phyloP scores from a whole-genome alignment of 345 rosid genomes.

The Salix exigua region DNA sequence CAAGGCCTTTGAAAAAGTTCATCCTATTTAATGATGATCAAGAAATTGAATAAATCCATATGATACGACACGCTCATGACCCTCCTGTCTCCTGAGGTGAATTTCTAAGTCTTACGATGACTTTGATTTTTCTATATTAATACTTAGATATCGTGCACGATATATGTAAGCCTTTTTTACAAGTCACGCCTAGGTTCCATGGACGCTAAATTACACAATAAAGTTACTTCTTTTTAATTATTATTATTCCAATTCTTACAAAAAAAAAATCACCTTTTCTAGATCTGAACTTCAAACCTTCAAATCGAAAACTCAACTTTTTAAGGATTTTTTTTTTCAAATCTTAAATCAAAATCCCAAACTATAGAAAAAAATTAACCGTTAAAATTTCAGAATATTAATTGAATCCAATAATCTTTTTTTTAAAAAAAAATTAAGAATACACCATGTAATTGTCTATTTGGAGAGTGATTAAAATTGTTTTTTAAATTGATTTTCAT shows the following conservation, averaged over 20 bases:
- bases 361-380: too few relatives aligned
- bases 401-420: too few relatives aligned
- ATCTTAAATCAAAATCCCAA: too few relatives aligned
- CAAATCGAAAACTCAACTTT: not conserved
- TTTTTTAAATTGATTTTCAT: accelerated
- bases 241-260: too few relatives aligned
- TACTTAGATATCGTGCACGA: not conserved
- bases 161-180: not conserved
- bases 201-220: not conserved
- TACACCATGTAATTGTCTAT: too few relatives aligned
- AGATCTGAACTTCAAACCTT: not conserved
- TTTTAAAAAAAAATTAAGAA: too few relatives aligned
- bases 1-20: not conserved
- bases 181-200: too few relatives aligned
- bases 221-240: not conserved
- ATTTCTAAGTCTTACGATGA: not conserved
- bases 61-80: not conserved
- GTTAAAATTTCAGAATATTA: too few relatives aligned
- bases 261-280: not conserved
- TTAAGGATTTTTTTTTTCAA: too few relatives aligned
- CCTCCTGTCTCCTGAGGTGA: not conserved
- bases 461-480: too few relatives aligned
- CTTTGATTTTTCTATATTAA: not conserved
- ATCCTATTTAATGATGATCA: not conserved
- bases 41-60: not conserved